Conservation (phyloP, 768 basidiomycete genomes). For the Pisolithus orientalis region DNA sequence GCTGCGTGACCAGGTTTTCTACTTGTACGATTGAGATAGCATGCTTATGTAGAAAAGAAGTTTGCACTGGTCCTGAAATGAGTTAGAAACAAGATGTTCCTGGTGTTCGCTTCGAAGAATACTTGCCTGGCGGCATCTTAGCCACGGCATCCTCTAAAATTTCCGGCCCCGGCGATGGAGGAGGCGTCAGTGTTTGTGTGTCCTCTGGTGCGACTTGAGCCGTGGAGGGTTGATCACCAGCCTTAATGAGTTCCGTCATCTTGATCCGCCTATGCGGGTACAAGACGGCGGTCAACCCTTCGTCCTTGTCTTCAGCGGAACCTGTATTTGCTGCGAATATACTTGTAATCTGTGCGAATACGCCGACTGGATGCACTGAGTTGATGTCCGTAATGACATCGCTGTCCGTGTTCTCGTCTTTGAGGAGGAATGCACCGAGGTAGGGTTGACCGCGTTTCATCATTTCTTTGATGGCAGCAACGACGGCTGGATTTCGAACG, state of each 20-base stretch:
- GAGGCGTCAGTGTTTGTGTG: slow-evolving; percentile 39
- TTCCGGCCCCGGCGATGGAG: slow-evolving; percentile 29
- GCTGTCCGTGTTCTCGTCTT: slow-evolving; percentile 88
- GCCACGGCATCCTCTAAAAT: slow-evolving; percentile 16
- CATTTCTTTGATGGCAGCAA: slow-evolving; percentile 92
- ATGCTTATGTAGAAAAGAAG: slow-evolving; percentile 77
- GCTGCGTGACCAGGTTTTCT: slow-evolving; percentile 71
- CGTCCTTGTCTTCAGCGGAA: slow-evolving; percentile 64
- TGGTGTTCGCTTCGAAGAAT: neutral
- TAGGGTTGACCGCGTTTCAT: slow-evolving; percentile 96
- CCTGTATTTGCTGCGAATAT: slow-evolving; percentile 63
- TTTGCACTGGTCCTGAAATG: slow-evolving; percentile 58
- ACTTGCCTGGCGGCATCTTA: slow-evolving; percentile 19
- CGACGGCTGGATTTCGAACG: slow-evolving; percentile 83
- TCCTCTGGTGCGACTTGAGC: slow-evolving; percentile 35
- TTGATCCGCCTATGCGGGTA: slow-evolving; percentile 89
- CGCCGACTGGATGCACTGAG: slow-evolving; percentile 88
- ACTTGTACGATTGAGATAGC: slow-evolving; percentile 86
- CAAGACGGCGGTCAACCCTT: slow-evolving; percentile 89
- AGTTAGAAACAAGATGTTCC: neutral
- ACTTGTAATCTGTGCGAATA: slow-evolving; percentile 95
- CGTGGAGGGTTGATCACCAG: slow-evolving; percentile 37
- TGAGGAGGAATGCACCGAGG: slow-evolving; percentile 92
- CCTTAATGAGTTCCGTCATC: slow-evolving; percentile 81
- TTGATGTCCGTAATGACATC: slow-evolving; percentile 87